These are phyloP conservation scores for Begonia loranthoides DNA, from an alignment of 306 rosid genomes.

Conservation along the genomic window DNA sequence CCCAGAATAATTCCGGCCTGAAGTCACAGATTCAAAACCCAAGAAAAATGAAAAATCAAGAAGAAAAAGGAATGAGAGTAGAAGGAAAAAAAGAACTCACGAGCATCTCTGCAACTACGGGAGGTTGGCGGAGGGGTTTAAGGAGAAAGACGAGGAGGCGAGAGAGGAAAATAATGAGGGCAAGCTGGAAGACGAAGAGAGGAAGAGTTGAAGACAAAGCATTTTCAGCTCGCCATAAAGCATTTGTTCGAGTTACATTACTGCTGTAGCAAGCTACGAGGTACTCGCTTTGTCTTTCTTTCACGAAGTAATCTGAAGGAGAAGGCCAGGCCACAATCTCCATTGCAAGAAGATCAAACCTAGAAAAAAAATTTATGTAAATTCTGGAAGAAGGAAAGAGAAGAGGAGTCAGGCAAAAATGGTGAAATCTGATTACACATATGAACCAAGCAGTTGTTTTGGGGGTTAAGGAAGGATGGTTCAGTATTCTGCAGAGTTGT, in stretches of 20 bases:
- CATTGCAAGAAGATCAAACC: too few species aligned
- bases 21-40: background rate
- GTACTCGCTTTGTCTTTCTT: background rate
- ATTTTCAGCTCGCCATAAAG: slow-evolving; percentile 24
- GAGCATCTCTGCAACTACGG: slow-evolving; percentile 22
- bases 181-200: slow-evolving; percentile 12
- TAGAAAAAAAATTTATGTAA: too few species aligned
- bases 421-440: too few species aligned
- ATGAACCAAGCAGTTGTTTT: too few species aligned
- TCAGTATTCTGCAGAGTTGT: too few species aligned
- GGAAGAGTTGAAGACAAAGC: slow-evolving; percentile 8
- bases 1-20: slow-evolving; percentile 30
- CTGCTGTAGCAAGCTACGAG: slow-evolving; percentile 12
- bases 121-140: slow-evolving; percentile 20
- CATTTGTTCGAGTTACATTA: background rate
- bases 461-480: too few species aligned
- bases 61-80: background rate
- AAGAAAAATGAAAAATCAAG: background rate
- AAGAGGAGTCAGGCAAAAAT: too few species aligned
- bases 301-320: background rate
- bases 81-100: slow-evolving; percentile 9
- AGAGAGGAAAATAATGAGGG: slow-evolving; percentile 10
- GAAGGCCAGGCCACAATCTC: slow-evolving; percentile 4
- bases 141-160: slow-evolving; percentile 10
- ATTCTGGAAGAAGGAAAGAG: too few species aligned